These are phyloP conservation scores for Hemileccinum impolitum DNA, from an alignment of 768 basidiomycete genomes.

Conservation along the genomic window DNA sequence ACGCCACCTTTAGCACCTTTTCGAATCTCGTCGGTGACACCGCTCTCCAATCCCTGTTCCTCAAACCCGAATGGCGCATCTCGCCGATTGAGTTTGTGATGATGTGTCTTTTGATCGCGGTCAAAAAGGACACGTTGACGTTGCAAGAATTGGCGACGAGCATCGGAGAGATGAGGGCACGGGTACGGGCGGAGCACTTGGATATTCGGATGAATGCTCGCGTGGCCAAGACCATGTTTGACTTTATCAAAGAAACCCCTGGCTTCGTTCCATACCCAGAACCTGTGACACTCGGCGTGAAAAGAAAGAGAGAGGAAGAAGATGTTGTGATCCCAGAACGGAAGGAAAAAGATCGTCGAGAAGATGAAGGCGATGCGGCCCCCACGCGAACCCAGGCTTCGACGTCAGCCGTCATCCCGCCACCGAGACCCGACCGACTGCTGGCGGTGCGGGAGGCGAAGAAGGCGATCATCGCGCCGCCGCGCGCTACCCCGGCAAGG, in stretches of 20 bases:
- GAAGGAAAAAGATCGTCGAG: constrained; percentile 18
- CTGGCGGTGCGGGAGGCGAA: constrained; percentile 16
- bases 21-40: constrained; percentile 40
- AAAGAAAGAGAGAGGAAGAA: constrained; percentile 29
- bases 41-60: constrained; percentile 36
- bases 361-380: not conserved
- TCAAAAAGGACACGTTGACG: constrained; percentile 41
- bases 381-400: not conserved
- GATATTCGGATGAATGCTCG: constrained; percentile 67
- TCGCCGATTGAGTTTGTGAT: constrained; percentile 69
- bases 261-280: not conserved
- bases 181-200: constrained; percentile 51
- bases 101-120: constrained; percentile 50
- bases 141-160: constrained; percentile 40
- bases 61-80: constrained; percentile 44
- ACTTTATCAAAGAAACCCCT: constrained; percentile 41
- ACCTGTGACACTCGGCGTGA: not conserved
- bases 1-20: constrained; percentile 47
- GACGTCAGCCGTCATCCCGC: constrained; percentile 3
- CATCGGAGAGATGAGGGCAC: constrained; percentile 49
- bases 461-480: constrained; percentile 18
- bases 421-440: constrained; percentile 19
- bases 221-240: constrained; percentile 53
- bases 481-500: constrained; percentile 5
- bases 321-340: not conserved